A percentile compares a stretch with the other conserved stretches of the same genome.
phyloP scores from a whole-genome alignment of 331 rosid species.

The Pyracantha coccinea region DNA sequence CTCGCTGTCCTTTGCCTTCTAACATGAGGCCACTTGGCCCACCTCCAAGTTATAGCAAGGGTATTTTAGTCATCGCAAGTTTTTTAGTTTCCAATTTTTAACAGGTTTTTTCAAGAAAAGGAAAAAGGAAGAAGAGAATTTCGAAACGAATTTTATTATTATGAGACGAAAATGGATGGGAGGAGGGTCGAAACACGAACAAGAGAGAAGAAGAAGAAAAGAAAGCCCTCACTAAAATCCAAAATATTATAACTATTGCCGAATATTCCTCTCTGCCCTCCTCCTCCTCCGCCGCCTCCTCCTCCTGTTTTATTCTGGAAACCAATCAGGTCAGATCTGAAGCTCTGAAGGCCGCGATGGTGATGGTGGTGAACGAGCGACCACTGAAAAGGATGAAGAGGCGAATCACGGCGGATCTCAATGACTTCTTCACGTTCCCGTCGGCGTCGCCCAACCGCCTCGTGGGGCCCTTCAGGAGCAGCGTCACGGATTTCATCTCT shows the following conservation, averaged over 20 bases:
- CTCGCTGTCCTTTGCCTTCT: too few species aligned
- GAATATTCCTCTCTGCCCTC: not conserved
- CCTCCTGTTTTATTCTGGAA: not conserved
- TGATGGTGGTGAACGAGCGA: constrained; percentile 74
- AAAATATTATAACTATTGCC: not conserved
- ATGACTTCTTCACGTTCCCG: constrained; percentile 70
- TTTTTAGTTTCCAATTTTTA: too few species aligned
- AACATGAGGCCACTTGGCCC: too few species aligned
- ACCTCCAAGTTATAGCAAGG: too few species aligned
- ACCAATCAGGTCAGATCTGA: not conserved
- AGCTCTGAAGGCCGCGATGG: not conserved
- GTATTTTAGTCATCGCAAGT: too few species aligned
- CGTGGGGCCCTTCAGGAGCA: constrained; percentile 56
- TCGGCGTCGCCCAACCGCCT: constrained; percentile 10
- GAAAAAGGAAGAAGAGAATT: too few species aligned
- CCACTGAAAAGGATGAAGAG: constrained; percentile 80
- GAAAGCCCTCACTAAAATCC: not conserved
- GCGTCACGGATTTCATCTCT: constrained; percentile 47
- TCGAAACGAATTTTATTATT: too few species aligned
- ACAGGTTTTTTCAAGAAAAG: too few species aligned
- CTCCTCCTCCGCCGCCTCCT: not conserved
- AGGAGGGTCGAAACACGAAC: not conserved
- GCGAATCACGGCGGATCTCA: constrained; percentile 75
- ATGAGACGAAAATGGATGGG: not conserved
- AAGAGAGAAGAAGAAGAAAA: not conserved